Evolutionary conservation across 2,329 filamentous ascomycete species (phyloP).

Genomic region (Aspergillus alliaceus): DNA sequence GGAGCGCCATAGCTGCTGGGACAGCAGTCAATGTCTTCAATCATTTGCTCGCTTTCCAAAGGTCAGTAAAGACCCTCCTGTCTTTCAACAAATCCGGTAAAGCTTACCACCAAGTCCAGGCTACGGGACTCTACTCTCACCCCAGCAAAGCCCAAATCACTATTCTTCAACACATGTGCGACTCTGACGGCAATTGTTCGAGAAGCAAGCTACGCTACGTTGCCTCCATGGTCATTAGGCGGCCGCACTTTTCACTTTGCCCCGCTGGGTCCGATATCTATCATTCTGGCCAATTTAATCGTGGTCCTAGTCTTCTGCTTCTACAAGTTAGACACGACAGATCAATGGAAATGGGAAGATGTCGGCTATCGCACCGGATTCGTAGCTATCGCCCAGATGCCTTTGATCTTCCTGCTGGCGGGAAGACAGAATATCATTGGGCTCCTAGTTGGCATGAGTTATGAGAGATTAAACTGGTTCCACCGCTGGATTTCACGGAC

Average conservation of each 20-base stretch:
- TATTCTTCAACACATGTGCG: constrained; percentile 50
- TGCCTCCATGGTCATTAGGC: constrained; percentile 35
- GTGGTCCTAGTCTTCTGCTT: constrained; percentile 57
- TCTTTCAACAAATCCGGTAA: neutral
- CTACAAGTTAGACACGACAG: constrained; percentile 53
- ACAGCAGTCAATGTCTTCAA: constrained; percentile 46
- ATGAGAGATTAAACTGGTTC: constrained; percentile 54
- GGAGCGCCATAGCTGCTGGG: constrained; percentile 36
- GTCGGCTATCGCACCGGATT: constrained; percentile 59
- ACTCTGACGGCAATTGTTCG: constrained; percentile 55
- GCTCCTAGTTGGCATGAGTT: constrained; percentile 47
- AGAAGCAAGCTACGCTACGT: constrained; percentile 52
- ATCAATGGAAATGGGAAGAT: constrained; percentile 54
- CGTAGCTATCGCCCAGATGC: constrained; percentile 54
- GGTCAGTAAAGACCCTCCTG: constrained; percentile 31
- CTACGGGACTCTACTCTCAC: constrained; percentile 44
- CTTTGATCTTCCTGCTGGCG: constrained; percentile 56
- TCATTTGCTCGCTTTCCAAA: constrained; percentile 50
- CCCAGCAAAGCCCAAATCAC: constrained; percentile 55
- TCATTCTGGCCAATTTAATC: constrained; percentile 47
- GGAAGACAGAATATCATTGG: constrained; percentile 58
- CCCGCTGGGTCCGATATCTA: constrained; percentile 37
- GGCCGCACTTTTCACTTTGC: constrained; percentile 37
- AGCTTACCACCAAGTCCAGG: constrained; percentile 31
- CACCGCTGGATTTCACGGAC: constrained; percentile 54